These are phyloP conservation scores for Petasospora fabianii DNA, from an alignment of 1,139 yeast species.

Conservation along the genomic window DNA sequence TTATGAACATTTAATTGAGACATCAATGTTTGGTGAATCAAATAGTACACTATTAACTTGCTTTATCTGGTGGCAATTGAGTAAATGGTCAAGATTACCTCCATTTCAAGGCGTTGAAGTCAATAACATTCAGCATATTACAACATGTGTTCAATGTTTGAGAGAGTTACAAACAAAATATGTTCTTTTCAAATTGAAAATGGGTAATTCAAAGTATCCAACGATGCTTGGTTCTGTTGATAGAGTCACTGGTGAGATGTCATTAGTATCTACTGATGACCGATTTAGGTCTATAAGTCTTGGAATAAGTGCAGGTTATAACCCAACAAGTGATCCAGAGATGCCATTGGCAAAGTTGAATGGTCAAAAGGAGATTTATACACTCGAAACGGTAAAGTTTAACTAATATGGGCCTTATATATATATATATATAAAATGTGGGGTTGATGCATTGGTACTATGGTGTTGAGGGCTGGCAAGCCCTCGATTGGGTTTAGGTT, in stretches of 20 bases:
- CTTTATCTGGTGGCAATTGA: slow-evolving; percentile 16
- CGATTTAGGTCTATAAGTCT: neutral
- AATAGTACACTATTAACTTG: slow-evolving; percentile 4
- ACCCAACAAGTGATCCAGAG: too few species aligned
- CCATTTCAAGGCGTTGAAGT: slow-evolving; percentile 18
- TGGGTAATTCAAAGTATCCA: slow-evolving; percentile 7
- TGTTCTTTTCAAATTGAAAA: slow-evolving; percentile 12
- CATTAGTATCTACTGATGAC: slow-evolving; percentile 12
- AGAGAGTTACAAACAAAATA: slow-evolving; percentile 13
- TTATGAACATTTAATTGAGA: slow-evolving; percentile 5
- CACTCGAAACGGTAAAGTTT: too few species aligned
- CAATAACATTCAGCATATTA: slow-evolving; percentile 7
- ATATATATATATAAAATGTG: too few species aligned
- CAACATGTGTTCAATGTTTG: slow-evolving; percentile 20
- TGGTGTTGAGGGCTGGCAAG: too few species aligned
- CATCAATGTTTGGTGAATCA: slow-evolving; percentile 2
- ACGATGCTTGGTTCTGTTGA: slow-evolving; percentile 19
- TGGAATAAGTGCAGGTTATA: too few species aligned
- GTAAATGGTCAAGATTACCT: slow-evolving; percentile 20
- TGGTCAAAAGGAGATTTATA: too few species aligned
- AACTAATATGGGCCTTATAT: too few species aligned
- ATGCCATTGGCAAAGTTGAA: too few species aligned
- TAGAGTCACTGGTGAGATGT: slow-evolving; percentile 13
- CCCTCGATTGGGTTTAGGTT: too few species aligned
- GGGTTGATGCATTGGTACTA: too few species aligned